Evolutionary conservation across 768 basidiomycete species (phyloP).

Genomic region (Lactarius psammicola): DNA sequence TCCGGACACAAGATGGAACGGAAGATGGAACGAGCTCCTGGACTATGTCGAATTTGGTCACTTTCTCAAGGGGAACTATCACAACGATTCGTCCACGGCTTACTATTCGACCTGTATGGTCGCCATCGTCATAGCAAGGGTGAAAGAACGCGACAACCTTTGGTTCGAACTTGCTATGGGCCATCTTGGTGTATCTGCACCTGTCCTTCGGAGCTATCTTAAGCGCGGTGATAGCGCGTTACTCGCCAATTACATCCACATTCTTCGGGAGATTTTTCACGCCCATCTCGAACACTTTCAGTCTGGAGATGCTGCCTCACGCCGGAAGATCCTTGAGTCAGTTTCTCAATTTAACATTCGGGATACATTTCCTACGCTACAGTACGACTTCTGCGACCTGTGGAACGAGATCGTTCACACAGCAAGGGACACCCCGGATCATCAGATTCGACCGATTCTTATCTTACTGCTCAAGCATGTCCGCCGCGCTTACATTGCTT

Average conservation of each 20-base stretch:
- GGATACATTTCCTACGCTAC: neutral
- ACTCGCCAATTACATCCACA: neutral
- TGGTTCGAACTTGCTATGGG: too few relatives aligned
- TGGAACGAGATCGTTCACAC: conserved; percentile 6
- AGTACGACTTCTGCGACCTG: conserved; percentile 8
- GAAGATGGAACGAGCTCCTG: too few relatives aligned
- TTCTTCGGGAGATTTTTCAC: neutral
- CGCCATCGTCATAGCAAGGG: too few relatives aligned
- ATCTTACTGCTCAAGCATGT: neutral
- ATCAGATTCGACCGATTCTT: neutral
- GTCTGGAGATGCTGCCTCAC: neutral
- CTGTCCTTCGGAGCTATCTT: too few relatives aligned
- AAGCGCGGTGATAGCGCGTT: too few relatives aligned
- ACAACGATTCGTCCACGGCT: too few relatives aligned
- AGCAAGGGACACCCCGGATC: neutral
- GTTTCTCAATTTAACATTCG: conserved; percentile 1
- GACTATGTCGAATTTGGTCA: too few relatives aligned
- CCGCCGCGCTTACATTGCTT: neutral
- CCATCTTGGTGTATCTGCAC: too few relatives aligned
- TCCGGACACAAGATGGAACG: too few relatives aligned
- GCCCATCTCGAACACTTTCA: neutral
- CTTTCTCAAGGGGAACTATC: too few relatives aligned
- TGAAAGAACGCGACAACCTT: too few relatives aligned
- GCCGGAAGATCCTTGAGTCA: neutral
- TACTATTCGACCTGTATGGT: too few relatives aligned